These are phyloP conservation scores for Colletotrichum sp. DNA, from an alignment of 2,329 filamentous ascomycete genomes.

Conservation along the genomic window DNA sequence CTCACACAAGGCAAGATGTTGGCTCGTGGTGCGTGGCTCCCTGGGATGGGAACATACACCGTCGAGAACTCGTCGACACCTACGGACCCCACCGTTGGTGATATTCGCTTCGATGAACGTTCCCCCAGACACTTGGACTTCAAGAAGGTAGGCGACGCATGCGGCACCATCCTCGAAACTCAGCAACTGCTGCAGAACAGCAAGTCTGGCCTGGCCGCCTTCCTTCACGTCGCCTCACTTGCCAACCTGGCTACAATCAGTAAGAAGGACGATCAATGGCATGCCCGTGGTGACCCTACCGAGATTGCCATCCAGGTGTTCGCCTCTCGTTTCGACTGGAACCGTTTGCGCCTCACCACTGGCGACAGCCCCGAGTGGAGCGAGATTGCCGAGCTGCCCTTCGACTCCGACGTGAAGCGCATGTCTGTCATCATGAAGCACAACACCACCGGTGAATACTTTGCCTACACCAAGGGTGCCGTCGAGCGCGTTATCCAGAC, in stretches of 20 bases:
- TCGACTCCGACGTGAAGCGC: slow-evolving; percentile 21
- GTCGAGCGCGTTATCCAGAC: slow-evolving; percentile 70
- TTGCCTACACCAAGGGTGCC: slow-evolving; percentile 64
- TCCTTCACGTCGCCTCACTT: slow-evolving; percentile 60
- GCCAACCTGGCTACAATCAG: slow-evolving; percentile 64
- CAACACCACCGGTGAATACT: slow-evolving; percentile 30
- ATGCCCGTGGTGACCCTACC: slow-evolving; percentile 64
- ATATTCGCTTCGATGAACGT: slow-evolving; percentile 36
- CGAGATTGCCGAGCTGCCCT: slow-evolving; percentile 54
- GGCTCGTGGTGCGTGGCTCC: slow-evolving; percentile 14
- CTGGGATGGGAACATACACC: slow-evolving; percentile 21
- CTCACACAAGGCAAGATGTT: slow-evolving; percentile 21
- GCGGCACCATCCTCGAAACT: not conserved
- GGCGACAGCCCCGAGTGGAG: slow-evolving; percentile 48
- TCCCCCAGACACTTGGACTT: slow-evolving; percentile 1
- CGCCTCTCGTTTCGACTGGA: slow-evolving; percentile 65
- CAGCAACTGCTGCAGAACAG: slow-evolving; percentile 34
- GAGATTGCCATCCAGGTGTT: slow-evolving; percentile 74
- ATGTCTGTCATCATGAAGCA: slow-evolving; percentile 20
- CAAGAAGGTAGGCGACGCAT: slow-evolving; percentile 4
- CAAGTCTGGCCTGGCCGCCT: slow-evolving; percentile 42
- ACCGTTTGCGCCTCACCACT: slow-evolving; percentile 48
- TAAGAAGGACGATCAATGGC: slow-evolving; percentile 51
- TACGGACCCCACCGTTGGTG: slow-evolving; percentile 51
- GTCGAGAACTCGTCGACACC: slow-evolving; percentile 44